Evolutionary conservation across 2,329 filamentous ascomycete species (phyloP), one percentile per base, ranked within the genome.

Genomic region (Drechslerella coelobrocha): DNA sequence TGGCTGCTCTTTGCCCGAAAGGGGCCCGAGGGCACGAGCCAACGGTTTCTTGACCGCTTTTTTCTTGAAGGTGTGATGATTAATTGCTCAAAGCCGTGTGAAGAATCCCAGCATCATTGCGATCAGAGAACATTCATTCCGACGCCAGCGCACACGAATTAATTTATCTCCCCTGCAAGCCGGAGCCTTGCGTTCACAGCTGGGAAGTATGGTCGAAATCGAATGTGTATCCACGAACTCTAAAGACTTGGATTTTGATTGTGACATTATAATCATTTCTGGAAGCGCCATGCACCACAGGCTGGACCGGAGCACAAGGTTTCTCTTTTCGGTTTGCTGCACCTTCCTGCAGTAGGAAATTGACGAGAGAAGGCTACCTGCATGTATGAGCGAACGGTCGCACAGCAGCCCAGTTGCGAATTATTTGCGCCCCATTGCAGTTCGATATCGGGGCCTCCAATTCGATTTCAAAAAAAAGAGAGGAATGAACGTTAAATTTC

Each of bases 321-420:
- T 29, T 55, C 55, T 48, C 23, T 21, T 24, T 9, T 62, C 37
- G 19, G 37, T 55, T 27, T 41, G 19, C 53, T 37, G 34, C 55
- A 43, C 12, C 52, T 24, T 48, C 31, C 51, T 69, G 65, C 65
- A 62, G 8, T 21, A 37, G 45, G 65, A 69, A 69, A 69, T 69
- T 69, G 39, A 26, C 29, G 12, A 27, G 31, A 23, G 26, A 59
- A 53, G 52, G 65, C 53, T 48, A 56, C 52, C 27, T 61, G 65
- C 65, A 69, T 26, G 52, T 50, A 47, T 14, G 53, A 34, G 17
- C 34, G 34, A 39, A 39, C 34, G 31, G 65, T 69, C 43, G 37
- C 53, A 62, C 57, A 62, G 17, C 45, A 62, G 52, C 34, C 24
- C 41, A 45, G 31, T 59, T 62, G 52, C 57, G 65, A 69, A 61